Base-by-base conservation (phyloP, 2,329 filamentous ascomycete species). In the Pseudogymnoascus sp. region DNA sequence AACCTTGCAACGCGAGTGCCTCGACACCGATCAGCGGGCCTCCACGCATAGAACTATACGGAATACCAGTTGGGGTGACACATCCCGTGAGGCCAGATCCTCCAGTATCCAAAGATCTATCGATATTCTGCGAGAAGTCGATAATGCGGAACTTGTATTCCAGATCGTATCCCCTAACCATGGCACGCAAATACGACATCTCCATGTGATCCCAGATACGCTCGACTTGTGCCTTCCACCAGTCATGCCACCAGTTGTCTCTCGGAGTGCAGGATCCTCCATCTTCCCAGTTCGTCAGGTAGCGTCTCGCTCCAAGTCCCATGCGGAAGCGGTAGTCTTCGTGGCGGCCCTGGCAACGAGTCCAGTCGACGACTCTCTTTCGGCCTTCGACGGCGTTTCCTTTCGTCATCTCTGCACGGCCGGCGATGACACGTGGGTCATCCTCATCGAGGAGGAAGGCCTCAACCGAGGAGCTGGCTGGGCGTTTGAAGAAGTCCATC, bases 91-190 rank as follows among this genome's bases (percentile, higher is more conserved):
- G 78, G 0, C 89, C 89, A 42, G 82, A 79, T 0, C 75, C 73
- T 0, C 72, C 72, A 1, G 65, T 73, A 60, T 84, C 79, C 1
- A 73, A 74, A 9, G 80, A 79, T 12, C 88, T 79, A 69, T 91
- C 87, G 7, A 91, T 79, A 61, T 91, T 92, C 69, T 93, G 90
- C 5, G 87, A 89, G 0, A 90, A 75, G 64, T 93, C 87, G 67
- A 85, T 80, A 37, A 84, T 75, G 71, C 11, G 74, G 69, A 79
- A 79, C 70, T 87, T 87, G 70, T 76, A 84, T 12, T 78, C 75
- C 42, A 82, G 79, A 69, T 92, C 88, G 64, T 80, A 84, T 0
- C 78, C 79, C 12, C 74, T 72, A 3, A 69, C 66, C 1, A 81
- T 73, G 42, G 78, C 80, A 21, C 82, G 77, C 8, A 89, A 74